A percentile compares a stretch with the other conserved stretches of the same genome.
phyloP scores from a whole-genome alignment of 345 rosid species.

The Psidium guajava region DNA sequence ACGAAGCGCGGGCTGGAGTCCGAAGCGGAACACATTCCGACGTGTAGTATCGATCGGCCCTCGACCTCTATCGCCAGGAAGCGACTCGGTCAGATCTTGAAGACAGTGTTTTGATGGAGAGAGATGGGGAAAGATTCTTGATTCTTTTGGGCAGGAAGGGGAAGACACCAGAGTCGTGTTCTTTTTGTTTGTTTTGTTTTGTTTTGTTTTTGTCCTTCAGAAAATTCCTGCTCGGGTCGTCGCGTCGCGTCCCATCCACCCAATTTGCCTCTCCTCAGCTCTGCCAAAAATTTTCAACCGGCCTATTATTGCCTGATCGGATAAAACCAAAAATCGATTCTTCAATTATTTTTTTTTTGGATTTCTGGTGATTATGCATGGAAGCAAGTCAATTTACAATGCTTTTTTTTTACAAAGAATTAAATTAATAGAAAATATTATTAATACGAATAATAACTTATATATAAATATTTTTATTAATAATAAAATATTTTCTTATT shows the following conservation, averaged over 20 bases:
- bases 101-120: neutral
- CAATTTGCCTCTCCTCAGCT: neutral
- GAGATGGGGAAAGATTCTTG: neutral
- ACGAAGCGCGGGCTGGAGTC: slow-evolving; percentile 7
- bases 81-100: neutral
- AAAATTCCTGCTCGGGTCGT: neutral
- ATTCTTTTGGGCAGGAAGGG: neutral
- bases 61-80: neutral
- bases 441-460: too few relatives aligned
- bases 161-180: neutral
- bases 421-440: too few relatives aligned
- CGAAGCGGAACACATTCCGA: neutral
- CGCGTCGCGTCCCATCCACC: slow-evolving; percentile 1
- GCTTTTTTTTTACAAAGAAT: too few relatives aligned
- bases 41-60: neutral
- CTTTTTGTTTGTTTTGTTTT: neutral
- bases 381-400: neutral
- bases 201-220: neutral
- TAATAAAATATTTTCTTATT: too few relatives aligned
- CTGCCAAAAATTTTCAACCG: neutral
- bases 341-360: neutral
- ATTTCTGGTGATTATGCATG: neutral
- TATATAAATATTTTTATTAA: too few relatives aligned
- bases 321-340: neutral
- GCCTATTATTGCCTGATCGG: neutral